Evolutionary conservation across 805 yeast genomes (phyloP).

Genomic region (Saccharomycopsis fibuligera): DNA sequence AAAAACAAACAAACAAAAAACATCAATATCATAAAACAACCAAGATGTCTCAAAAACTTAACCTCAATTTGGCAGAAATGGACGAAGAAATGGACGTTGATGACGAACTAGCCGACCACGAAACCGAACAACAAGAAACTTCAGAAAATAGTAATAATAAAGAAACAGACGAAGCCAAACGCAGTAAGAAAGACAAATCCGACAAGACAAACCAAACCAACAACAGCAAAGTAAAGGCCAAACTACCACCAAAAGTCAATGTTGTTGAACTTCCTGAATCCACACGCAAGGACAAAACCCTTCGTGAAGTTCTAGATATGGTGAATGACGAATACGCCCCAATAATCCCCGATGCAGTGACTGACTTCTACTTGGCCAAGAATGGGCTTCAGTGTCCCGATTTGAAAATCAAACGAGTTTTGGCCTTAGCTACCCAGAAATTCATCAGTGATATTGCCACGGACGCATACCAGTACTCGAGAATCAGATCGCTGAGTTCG

Average conservation of each 20-base stretch:
- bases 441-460: conserved; percentile 91
- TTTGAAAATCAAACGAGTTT: conserved; percentile 66
- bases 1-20: no score
- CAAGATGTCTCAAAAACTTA: conserved; percentile 5
- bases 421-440: conserved; percentile 94
- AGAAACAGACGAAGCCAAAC: conserved; percentile 23
- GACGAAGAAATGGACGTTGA: conserved; percentile 26
- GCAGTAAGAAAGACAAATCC: conserved; percentile 24
- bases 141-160: not conserved
- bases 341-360: conserved; percentile 92
- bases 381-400: conserved; percentile 83
- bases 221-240: conserved; percentile 25
- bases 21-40: not conserved
- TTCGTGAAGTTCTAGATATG: conserved; percentile 76
- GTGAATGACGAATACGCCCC: conserved; percentile 90
- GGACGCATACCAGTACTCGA: conserved; percentile 91
- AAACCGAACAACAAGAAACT: conserved; percentile 9
- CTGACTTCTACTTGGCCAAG: conserved; percentile 82
- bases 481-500: conserved; percentile 83
- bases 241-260: conserved; percentile 12
- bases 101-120: conserved; percentile 23
- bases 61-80: conserved; percentile 20
- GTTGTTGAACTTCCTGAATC: conserved; percentile 58
- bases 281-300: conserved; percentile 71
- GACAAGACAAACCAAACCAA: conserved; percentile 27